These are phyloP conservation scores for Lodderomyces jiufengensis DNA, from an alignment of 1,139 yeast species.

Conservation along the genomic window DNA sequence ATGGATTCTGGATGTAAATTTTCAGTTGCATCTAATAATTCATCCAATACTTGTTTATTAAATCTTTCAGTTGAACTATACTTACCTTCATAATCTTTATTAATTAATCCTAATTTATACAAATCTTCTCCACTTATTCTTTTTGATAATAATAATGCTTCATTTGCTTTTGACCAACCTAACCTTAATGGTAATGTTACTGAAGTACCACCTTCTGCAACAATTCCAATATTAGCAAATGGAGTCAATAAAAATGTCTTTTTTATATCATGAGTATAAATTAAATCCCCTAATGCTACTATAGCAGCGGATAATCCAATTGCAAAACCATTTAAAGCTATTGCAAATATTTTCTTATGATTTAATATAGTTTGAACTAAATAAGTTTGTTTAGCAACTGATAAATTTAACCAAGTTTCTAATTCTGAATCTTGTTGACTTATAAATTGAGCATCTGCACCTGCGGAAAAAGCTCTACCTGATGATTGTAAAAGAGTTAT, in stretches of 20 bases:
- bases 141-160: constrained; percentile 66
- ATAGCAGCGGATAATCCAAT: constrained; percentile 76
- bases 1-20: constrained; percentile 59
- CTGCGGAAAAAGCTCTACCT: constrained; percentile 80
- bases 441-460: constrained; percentile 53
- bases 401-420: constrained; percentile 54
- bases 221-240: constrained; percentile 78
- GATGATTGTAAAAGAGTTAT: constrained; percentile 68
- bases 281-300: constrained; percentile 72
- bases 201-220: constrained; percentile 77
- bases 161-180: constrained; percentile 71
- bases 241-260: constrained; percentile 67
- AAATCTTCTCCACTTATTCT: constrained; percentile 62
- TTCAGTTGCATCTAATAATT: constrained; percentile 43
- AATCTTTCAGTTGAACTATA: constrained; percentile 56
- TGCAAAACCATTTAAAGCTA: constrained; percentile 84
- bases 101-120: constrained; percentile 56
- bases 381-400: constrained; percentile 66
- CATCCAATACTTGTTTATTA: constrained; percentile 47
- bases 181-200: constrained; percentile 64
- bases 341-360: constrained; percentile 69
- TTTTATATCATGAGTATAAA: constrained; percentile 59
- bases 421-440: constrained; percentile 32
- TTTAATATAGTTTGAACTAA: constrained; percentile 65
- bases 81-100: constrained; percentile 42